These are phyloP conservation scores for Cronartium ribicola DNA, from an alignment of 1,284 basidiomycete genomes.

Conservation along the genomic window DNA sequence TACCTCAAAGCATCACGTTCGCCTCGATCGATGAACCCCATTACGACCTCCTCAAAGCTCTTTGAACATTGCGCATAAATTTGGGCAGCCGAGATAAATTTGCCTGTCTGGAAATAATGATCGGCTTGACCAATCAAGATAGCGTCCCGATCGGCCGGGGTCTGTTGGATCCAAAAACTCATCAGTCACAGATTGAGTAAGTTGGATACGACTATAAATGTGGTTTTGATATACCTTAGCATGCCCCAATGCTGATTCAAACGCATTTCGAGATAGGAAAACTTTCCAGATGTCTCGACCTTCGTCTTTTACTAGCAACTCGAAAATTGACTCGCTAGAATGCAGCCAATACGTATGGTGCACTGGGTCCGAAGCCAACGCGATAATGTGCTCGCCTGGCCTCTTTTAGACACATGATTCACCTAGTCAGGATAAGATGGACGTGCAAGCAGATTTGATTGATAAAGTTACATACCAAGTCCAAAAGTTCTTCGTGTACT, in stretches of 20 bases:
- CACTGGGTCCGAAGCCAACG: constrained; percentile 73
- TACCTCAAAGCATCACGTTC: constrained; percentile 89
- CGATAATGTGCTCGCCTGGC: constrained; percentile 66
- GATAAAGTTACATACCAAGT: constrained; percentile 60
- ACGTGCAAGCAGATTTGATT: background rate
- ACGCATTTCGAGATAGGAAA: constrained; percentile 73
- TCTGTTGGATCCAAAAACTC: constrained; percentile 56
- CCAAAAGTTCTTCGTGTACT: constrained; percentile 76
- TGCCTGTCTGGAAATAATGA: constrained; percentile 71
- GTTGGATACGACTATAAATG: background rate
- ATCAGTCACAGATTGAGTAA: background rate
- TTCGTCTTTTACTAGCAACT: constrained; percentile 80
- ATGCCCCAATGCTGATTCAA: constrained; percentile 71
- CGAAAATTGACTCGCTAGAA: constrained; percentile 82
- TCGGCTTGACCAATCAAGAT: constrained; percentile 81
- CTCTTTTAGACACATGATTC: no score
- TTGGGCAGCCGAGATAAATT: constrained; percentile 86
- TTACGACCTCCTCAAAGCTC: constrained; percentile 84
- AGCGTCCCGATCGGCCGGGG: constrained; percentile 73
- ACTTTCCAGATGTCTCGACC: constrained; percentile 92
- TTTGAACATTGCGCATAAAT: constrained; percentile 82
- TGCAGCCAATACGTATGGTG: constrained; percentile 92
- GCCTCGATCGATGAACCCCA: constrained; percentile 81
- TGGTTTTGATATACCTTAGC: constrained; percentile 62
- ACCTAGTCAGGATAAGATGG: no score